Base-by-base conservation (phyloP, 1,139 yeast genomes). In the Barnettozyma hawaiiensis region DNA sequence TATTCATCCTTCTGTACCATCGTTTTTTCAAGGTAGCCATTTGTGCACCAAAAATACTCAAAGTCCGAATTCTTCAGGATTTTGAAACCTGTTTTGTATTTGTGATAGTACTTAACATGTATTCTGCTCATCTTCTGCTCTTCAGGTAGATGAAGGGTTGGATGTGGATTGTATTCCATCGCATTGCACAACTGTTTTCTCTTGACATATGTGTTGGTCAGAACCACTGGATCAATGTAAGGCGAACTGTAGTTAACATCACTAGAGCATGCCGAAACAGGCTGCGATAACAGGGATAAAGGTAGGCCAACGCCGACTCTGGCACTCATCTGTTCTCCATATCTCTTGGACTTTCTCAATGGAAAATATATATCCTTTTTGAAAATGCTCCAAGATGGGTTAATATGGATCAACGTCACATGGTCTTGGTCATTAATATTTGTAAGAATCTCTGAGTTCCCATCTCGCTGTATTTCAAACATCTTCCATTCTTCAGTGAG, bases 21-120 rank as follows among this genome's bases (percentile, higher is more conserved):
- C 4, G 27, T 20, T 29, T 41, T 49, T 39, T 53, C 55, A 7
- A 55, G 42, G 29, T 55, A 51, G 0, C 57, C 56, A 39, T 36
- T 47, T 5, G 50, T 33, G 10, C 33, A 33, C 58, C 57, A 53
- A 8, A 11, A 27, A 29, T 52, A 52, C 10, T 34, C 27, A 31
- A 44, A 42, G 27, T 38, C 37, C 3, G 45, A 42, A 21, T 31
- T 42, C 20, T 42, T 42, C 35, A 35, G 45, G 7, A 42, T 15
- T 20, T n/a, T 29, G 22, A 42, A 42, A 7, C 37, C 36, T 16
- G 28, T 22, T 22, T 38, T 42, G 18, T 31, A 35, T 21, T 12
- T 34, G 18, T 42, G 39, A 20, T 19, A 19, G 19, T 38, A 38
- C 35, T 35, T 34, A 2, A 42, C 39, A 35, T 38, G 37, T 11